phyloP scores from a whole-genome alignment of 2,329 filamentous ascomycete species.

The Zymoseptoria crescenta region DNA sequence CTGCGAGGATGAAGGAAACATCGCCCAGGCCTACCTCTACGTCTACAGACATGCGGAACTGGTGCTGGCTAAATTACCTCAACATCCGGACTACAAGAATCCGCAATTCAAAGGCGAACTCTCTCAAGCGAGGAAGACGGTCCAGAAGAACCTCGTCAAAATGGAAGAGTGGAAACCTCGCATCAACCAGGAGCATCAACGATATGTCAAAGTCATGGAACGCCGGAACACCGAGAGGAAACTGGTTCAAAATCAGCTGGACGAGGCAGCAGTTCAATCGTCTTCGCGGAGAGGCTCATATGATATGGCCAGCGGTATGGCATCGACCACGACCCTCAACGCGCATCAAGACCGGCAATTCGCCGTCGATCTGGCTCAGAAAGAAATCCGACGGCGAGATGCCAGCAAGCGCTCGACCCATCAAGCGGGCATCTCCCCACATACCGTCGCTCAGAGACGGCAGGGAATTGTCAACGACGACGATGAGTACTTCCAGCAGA shows the following conservation, averaged over 20 bases:
- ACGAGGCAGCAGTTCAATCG: conserved; percentile 8
- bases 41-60: conserved; percentile 83
- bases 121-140: conserved; percentile 51
- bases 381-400: conserved; percentile 62
- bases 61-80: conserved; percentile 65
- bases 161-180: conserved; percentile 74
- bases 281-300: conserved; percentile 12
- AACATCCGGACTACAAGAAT: conserved; percentile 67
- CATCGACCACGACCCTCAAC: conserved; percentile 43
- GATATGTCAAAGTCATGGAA: conserved; percentile 52
- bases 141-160: conserved; percentile 57
- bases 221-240: conserved; percentile 28
- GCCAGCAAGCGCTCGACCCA: conserved; percentile 44
- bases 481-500: conserved; percentile 4
- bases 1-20: conserved; percentile 78
- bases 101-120: conserved; percentile 50
- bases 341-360: conserved; percentile 65
- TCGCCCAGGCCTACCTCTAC: conserved; percentile 81
- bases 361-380: conserved; percentile 66
- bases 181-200: conserved; percentile 63
- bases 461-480: conserved; percentile 21
- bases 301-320: conserved; percentile 7
- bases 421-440: conserved; percentile 49
- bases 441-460: conserved; percentile 22
- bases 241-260: conserved; percentile 15